phyloP scores from a whole-genome alignment of 2,329 filamentous ascomycete species.

The Colletotrichum spinosum region DNA sequence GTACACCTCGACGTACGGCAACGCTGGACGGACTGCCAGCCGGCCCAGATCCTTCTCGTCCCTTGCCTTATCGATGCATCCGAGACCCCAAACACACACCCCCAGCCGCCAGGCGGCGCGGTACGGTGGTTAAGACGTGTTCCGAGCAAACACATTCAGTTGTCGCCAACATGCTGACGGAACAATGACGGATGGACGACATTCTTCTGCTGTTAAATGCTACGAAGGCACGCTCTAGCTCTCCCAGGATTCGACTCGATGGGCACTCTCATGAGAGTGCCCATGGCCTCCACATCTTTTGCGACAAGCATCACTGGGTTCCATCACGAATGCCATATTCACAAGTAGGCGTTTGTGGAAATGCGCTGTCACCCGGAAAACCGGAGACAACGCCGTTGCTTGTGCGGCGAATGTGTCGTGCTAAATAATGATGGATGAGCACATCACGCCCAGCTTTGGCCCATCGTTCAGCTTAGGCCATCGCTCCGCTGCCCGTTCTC shows the following conservation, averaged over 20 bases:
- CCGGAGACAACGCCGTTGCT: too few relatives aligned
- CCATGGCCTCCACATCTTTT: too few relatives aligned
- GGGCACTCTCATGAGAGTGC: too few relatives aligned
- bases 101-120: background rate
- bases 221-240: too few relatives aligned
- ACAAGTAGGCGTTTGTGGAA: too few relatives aligned
- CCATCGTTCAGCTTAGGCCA: background rate
- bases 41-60: background rate
- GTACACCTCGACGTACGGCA: background rate
- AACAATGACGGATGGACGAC: constrained; percentile 23
- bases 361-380: too few relatives aligned
- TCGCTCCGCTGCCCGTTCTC: constrained; percentile 17
- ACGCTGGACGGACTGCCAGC: background rate
- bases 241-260: too few relatives aligned
- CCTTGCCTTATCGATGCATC: constrained; percentile 3
- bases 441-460: background rate
- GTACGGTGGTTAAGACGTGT: constrained; percentile 15
- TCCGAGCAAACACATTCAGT: constrained; percentile 9
- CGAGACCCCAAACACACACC: constrained; percentile 12
- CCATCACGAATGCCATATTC: too few relatives aligned
- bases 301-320: too few relatives aligned
- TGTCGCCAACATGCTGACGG: constrained; percentile 18
- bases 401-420: constrained; percentile 1
- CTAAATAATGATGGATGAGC: background rate
- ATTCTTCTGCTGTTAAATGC: background rate